Evolutionary conservation across 2,329 filamentous ascomycete species (phyloP), one percentile per base, ranked within the genome.

Genomic region (Pyricularia pennisetigena): DNA sequence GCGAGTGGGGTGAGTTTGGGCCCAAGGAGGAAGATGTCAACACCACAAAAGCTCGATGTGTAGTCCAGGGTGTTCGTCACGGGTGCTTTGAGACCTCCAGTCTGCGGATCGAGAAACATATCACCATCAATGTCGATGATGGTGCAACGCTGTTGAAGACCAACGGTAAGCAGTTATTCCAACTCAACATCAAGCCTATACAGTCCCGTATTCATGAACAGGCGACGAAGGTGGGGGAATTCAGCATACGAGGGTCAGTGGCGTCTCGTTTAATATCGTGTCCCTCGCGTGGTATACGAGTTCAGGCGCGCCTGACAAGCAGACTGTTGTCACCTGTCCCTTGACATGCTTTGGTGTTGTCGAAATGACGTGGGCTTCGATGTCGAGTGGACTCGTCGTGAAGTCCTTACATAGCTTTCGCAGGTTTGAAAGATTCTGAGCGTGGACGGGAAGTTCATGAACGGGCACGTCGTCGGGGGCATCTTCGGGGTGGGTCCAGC

Each of bases 1-100:
- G 90, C 88, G 72, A 96, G 89, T 14, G 92, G 90, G 30, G 90
- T 89, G 71, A 94, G 85, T 79, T 96, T 97, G 4, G 95, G 94
- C 69, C 93, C 94, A 66, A 99, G 86, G 65, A 99, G 83, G 79
- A 99, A 99, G 73, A 99, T 96, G 78, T 99, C 95, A 68, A 97
- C 94, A 67, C 95, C 95, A 70, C 94, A 97, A 75, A 91, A 96
- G 72, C 84, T 86, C 12, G 95, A 92, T 75, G 97, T 90, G 71
- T 90, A 89, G 78, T 98, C 93, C 73, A 99, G 86, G 74, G 94
- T 92, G 71, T 93, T 88, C 67, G 94, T 87, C 30, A 97, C 91
- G 65, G 88, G 86, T 71, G 88, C 85, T 76, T 92, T 88, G 70
- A 97, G 84, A 63, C 89, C 87, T 67, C 88, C 87, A 72, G 84